Evolutionary conservation across 2,329 filamentous ascomycete genomes (phyloP).

Genomic region (Exophiala phaeomuriformis): DNA sequence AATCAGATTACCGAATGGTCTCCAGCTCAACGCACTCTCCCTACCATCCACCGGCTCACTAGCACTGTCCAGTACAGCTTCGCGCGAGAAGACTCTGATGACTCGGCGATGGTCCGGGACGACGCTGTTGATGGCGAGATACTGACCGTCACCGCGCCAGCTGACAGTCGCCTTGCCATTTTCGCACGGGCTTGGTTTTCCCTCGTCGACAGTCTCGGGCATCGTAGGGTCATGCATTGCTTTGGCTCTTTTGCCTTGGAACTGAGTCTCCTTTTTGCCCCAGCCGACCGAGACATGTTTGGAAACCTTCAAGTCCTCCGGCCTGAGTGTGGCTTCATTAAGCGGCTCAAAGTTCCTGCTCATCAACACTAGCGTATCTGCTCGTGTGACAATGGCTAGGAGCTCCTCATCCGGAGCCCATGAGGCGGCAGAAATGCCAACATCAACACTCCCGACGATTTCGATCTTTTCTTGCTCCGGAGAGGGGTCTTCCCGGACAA

Average conservation of each 20-base stretch:
- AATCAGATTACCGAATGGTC: constrained; percentile 82
- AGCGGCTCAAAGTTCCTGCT: constrained; percentile 82
- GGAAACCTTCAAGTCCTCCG: constrained; percentile 75
- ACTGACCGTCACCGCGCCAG: constrained; percentile 93
- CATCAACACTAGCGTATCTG: constrained; percentile 80
- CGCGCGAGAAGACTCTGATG: constrained; percentile 82
- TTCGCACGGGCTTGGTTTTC: constrained; percentile 66
- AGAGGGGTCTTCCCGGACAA: constrained; percentile 65
- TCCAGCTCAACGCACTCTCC: constrained; percentile 83
- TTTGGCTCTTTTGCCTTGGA: constrained; percentile 81
- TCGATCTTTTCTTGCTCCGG: constrained; percentile 73
- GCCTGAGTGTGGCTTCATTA: constrained; percentile 62
- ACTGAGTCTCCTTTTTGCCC: constrained; percentile 98
- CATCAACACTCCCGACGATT: constrained; percentile 90
- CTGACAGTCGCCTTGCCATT: constrained; percentile 65
- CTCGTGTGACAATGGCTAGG: constrained; percentile 71
- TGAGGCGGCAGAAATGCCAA: constrained; percentile 76
- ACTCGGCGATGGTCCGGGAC: constrained; percentile 63
- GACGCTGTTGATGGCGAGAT: constrained; percentile 77
- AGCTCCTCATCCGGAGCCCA: constrained; percentile 97
- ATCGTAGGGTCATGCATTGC: constrained; percentile 89
- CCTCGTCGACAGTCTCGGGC: constrained; percentile 83
- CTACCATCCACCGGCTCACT: constrained; percentile 91
- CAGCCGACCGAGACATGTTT: constrained; percentile 95
- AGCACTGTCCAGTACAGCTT: constrained; percentile 83